Conservation (phyloP, 2,329 filamentous ascomycete genomes). For the Aspergillus sp. region DNA sequence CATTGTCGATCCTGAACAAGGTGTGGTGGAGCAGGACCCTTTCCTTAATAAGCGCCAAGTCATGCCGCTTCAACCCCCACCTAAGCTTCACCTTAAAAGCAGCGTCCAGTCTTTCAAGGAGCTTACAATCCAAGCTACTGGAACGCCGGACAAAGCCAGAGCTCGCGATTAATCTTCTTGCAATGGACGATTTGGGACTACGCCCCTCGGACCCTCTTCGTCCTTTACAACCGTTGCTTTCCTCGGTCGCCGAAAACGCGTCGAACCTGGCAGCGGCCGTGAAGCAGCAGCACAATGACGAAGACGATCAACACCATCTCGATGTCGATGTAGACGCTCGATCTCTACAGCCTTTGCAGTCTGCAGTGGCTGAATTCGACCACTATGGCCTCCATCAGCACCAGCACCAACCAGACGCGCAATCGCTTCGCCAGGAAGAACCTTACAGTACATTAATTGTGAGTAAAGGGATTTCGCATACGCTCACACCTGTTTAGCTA, state of each 20-base stretch:
- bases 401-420: conserved; percentile 14
- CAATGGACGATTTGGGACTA: conserved; percentile 28
- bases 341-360: conserved; percentile 28
- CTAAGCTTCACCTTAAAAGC: conserved; percentile 14
- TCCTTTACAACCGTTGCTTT: conserved; percentile 23
- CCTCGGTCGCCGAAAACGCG: conserved; percentile 25
- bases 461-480: neutral
- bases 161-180: neutral
- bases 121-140: neutral
- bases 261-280: conserved; percentile 19
- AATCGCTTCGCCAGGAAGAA: conserved; percentile 16
- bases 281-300: conserved; percentile 9
- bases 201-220: conserved; percentile 20
- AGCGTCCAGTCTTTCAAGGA: conserved; percentile 6
- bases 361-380: conserved; percentile 23
- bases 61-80: conserved; percentile 19
- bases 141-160: neutral
- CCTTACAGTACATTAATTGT: conserved; percentile 17
- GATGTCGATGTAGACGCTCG: conserved; percentile 24
- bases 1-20: neutral
- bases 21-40: neutral
- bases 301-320: conserved; percentile 19
- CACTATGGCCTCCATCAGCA: conserved; percentile 15
- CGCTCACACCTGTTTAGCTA: neutral
- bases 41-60: conserved; percentile 4